phyloP scores from a whole-genome alignment of 2,329 filamentous ascomycete species.

The Aspergillus hiratsukae region DNA sequence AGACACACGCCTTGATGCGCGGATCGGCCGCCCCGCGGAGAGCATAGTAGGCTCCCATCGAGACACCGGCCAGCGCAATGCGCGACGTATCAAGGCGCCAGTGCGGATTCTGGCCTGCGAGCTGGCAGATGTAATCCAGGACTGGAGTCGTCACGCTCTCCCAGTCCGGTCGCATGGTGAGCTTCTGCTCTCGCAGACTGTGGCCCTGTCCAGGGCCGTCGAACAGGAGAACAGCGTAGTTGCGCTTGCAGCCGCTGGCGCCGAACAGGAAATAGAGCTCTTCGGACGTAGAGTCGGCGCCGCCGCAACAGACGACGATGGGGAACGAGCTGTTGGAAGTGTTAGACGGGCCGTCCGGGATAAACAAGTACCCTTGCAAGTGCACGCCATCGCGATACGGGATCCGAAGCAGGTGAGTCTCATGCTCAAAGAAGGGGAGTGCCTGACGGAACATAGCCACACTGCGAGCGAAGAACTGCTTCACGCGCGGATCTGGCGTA shows the following conservation, averaged over 20 bases:
- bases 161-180: too few species aligned
- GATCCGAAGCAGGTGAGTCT: background rate
- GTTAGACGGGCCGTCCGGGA: too few species aligned
- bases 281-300: too few species aligned
- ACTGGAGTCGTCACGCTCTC: too few species aligned
- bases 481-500: background rate
- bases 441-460: background rate
- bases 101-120: background rate
- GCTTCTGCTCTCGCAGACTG: too few species aligned
- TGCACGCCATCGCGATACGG: background rate
- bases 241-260: too few species aligned
- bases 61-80: background rate
- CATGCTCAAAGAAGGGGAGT: background rate
- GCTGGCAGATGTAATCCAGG: background rate
- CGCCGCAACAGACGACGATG: too few species aligned
- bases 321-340: too few species aligned
- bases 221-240: too few species aligned
- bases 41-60: conserved; percentile 3
- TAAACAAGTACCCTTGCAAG: background rate
- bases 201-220: too few species aligned
- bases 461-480: background rate
- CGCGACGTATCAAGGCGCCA: background rate
- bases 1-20: conserved; percentile 2
- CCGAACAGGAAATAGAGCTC: too few species aligned
- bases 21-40: conserved; percentile 1